Conservation (phyloP, 805 yeast genomes). For the Ogataea parapolymorpha region DNA sequence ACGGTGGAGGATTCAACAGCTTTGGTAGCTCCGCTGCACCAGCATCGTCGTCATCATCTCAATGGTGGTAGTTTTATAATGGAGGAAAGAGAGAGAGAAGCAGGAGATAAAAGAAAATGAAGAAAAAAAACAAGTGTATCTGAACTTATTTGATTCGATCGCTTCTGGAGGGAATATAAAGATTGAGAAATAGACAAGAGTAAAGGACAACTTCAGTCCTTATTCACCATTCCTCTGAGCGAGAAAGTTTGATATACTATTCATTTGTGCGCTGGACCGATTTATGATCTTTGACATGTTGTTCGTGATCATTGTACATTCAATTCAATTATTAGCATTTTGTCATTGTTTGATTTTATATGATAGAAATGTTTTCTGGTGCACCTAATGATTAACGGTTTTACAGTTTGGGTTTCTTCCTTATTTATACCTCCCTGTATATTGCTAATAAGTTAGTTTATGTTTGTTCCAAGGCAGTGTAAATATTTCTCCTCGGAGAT, state of each 20-base stretch:
- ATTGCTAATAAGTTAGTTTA: conserved; percentile 14
- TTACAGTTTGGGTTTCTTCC: conserved; percentile 15
- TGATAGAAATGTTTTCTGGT: conserved; percentile 20
- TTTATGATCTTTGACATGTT: conserved; percentile 1
- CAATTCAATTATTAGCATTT: conserved; percentile 15
- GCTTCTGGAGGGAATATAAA: conserved; percentile 18
- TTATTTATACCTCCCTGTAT: conserved; percentile 19
- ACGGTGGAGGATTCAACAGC: conserved; percentile 25
- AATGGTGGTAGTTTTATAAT: conserved; percentile 32
- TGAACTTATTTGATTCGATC: conserved; percentile 10
- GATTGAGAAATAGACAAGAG: conserved; percentile 3
- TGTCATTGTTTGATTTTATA: conserved; percentile 16
- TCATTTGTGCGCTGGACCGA: conserved; percentile 14
- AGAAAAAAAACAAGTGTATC: conserved; percentile 1
- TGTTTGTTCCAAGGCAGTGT: conserved; percentile 3
- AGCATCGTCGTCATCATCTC: conserved; percentile 25
- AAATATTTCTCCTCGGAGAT: background rate
- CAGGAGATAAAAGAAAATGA: conserved; percentile 1
- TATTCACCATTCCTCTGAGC: background rate
- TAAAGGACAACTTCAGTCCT: background rate
- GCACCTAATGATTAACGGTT: conserved; percentile 21
- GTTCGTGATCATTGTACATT: conserved; percentile 9
- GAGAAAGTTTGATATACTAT: conserved; percentile 9
- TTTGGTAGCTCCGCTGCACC: conserved; percentile 27
- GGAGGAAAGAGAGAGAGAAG: conserved; percentile 3